These are phyloP conservation scores for Aspergillus quadricinctus DNA, from an alignment of 2,329 filamentous ascomycete species.

Conservation along the genomic window DNA sequence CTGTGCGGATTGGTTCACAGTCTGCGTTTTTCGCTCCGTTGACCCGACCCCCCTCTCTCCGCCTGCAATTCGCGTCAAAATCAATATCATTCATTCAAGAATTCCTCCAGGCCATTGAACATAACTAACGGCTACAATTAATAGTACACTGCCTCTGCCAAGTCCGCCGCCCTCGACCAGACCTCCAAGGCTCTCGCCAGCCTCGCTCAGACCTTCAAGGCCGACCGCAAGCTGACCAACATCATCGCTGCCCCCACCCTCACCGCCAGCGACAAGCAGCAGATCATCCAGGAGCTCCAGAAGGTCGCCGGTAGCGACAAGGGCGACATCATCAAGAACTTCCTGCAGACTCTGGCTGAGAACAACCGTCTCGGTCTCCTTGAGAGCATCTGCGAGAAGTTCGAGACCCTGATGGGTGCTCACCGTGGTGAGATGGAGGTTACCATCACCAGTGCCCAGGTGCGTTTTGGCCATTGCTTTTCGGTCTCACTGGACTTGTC, in stretches of 20 bases:
- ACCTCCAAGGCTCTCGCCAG: conserved; percentile 73
- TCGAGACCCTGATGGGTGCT: conserved; percentile 79
- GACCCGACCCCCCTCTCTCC: conserved; percentile 9
- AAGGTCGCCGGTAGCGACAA: conserved; percentile 73
- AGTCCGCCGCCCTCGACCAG: conserved; percentile 78
- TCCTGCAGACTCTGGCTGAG: conserved; percentile 83
- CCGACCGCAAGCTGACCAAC: conserved; percentile 72
- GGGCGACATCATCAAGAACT: conserved; percentile 84
- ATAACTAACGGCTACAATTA: conserved; percentile 7
- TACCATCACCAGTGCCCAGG: conserved; percentile 82
- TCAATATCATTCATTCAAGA: background rate
- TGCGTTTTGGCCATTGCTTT: conserved; percentile 43
- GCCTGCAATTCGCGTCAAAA: conserved; percentile 4
- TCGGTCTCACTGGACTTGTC: background rate
- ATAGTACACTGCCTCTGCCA: conserved; percentile 93
- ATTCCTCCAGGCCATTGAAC: background rate
- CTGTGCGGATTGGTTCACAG: background rate
- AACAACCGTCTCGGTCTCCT: conserved; percentile 92
- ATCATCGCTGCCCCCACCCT: conserved; percentile 82
- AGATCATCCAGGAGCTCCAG: conserved; percentile 80
- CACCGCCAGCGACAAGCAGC: conserved; percentile 70
- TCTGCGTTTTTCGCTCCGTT: conserved; percentile 8
- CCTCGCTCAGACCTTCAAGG: conserved; percentile 69
- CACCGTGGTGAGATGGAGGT: conserved; percentile 90
- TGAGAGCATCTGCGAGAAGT: conserved; percentile 80